Evolutionary conservation across 306 rosid species (phyloP).

Genomic region (Trifolium pratense): DNA sequence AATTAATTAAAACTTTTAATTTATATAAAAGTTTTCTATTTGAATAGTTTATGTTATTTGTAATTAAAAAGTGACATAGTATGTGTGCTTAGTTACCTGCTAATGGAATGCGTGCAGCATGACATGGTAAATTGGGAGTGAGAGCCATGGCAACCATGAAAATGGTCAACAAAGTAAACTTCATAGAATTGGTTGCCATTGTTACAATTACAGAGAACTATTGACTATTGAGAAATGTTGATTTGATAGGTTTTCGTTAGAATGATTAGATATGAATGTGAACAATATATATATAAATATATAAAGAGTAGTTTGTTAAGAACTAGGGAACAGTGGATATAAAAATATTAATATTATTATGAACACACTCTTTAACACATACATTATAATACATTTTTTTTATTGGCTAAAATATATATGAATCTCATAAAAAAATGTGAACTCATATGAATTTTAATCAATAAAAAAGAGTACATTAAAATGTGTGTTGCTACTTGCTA

Average conservation of each 20-base stretch:
- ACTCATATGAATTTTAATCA: no score
- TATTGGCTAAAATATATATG: no score
- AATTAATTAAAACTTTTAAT: not conserved
- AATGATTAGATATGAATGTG: not conserved
- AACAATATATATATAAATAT: not conserved
- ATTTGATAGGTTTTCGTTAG: not conserved
- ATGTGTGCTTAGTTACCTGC: constrained; percentile 2
- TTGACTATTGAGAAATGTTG: not conserved
- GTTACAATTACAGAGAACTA: not conserved
- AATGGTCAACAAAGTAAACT: constrained; percentile 41
- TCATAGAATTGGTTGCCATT: constrained; percentile 42
- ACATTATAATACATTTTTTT: no score
- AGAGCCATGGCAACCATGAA: constrained; percentile 46
- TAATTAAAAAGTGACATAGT: no score
- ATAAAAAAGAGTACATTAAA: no score
- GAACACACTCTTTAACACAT: no score
- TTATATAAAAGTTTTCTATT: not conserved
- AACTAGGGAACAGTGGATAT: not conserved
- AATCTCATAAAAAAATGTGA: no score
- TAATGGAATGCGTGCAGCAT: constrained; percentile 27
- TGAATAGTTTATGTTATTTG: not conserved
- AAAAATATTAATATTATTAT: not conserved
- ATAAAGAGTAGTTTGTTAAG: not conserved
- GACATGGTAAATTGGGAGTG: constrained; percentile 40
- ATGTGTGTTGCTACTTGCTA: no score